Percentiles rank a stretch among this genome's conserved stretches.
Conservation (phyloP, 257 asterid species). For the Nicotiana noctiflora region DNA sequence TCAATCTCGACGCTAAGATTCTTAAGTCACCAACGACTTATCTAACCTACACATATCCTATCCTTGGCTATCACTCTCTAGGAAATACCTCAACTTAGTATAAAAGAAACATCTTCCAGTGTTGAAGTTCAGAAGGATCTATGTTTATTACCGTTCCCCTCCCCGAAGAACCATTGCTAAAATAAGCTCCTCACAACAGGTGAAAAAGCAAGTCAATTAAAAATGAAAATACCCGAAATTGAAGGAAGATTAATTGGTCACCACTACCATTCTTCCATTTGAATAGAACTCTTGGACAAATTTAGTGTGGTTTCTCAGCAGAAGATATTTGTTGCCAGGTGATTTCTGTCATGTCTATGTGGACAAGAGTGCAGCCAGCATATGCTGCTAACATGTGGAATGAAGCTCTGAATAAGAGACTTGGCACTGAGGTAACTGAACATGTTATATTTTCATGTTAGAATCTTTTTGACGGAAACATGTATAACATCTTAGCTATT, state of each 20-base stretch:
- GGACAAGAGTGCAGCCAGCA: slow-evolving; percentile 98
- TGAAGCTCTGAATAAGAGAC: slow-evolving; percentile 98
- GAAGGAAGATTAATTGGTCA: neutral
- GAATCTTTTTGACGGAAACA: neutral
- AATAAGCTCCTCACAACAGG: neutral
- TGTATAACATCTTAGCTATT: neutral
- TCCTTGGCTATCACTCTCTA: neutral
- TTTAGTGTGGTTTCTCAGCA: slow-evolving; percentile 12
- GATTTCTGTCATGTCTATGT: slow-evolving; percentile 98
- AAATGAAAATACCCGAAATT: neutral
- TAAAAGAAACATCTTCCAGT: neutral
- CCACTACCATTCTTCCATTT: neutral
- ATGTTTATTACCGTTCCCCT: neutral
- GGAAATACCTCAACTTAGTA: neutral
- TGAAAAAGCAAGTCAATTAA: neutral
- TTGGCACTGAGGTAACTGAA: slow-evolving; percentile 73
- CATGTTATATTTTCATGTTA: neutral
- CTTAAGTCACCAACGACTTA: neutral
- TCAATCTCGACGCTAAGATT: neutral
- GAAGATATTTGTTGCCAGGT: slow-evolving; percentile 45
- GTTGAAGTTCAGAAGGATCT: neutral
- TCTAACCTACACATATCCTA: neutral
- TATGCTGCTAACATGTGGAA: slow-evolving; percentile 99
- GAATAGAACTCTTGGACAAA: slow-evolving; percentile 4
- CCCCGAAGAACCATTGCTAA: neutral